Percentiles rank a stretch among this genome's conserved stretches.
Conservation (phyloP, 371 early-diverging fungal species). For the Rhizopus arrhizus region DNA sequence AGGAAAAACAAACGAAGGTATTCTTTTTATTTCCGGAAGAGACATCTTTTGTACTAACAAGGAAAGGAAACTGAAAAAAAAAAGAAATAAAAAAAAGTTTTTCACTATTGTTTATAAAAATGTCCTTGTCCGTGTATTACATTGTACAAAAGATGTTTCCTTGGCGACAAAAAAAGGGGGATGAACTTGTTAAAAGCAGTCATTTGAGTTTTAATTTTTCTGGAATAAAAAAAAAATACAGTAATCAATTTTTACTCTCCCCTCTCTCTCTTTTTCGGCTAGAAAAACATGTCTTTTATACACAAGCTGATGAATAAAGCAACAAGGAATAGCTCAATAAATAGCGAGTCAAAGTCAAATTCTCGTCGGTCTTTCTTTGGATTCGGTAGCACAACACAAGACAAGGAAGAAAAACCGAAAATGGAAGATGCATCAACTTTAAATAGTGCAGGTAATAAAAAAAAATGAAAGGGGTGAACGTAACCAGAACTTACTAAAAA, state of each 20-base stretch:
- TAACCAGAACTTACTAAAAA: background rate
- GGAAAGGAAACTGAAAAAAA: constrained; percentile 3
- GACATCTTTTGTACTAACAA: background rate
- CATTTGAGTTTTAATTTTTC: background rate
- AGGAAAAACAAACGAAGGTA: constrained; percentile 42
- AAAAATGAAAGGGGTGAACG: background rate
- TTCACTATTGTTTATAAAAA: constrained; percentile 2
- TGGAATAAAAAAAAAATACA: background rate
- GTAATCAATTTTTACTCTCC: background rate
- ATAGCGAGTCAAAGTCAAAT: constrained; percentile 15
- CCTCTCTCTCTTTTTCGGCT: background rate
- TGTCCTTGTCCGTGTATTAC: background rate
- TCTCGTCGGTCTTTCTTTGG: constrained; percentile 34
- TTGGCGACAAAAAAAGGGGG: no score
- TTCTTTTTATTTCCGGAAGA: background rate
- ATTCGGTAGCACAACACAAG: constrained; percentile 9
- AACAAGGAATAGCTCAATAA: constrained; percentile 15
- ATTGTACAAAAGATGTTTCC: background rate
- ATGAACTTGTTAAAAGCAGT: background rate
- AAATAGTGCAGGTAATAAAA: constrained; percentile 1
- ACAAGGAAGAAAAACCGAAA: constrained; percentile 7
- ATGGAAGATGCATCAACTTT: constrained; percentile 8
- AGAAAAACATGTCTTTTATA: constrained; percentile 24
- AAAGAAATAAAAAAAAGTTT: constrained; percentile 3
- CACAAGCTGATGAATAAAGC: constrained; percentile 27